Base-by-base conservation (phyloP, 768 basidiomycete species). In the Lentinus brumalis region DNA sequence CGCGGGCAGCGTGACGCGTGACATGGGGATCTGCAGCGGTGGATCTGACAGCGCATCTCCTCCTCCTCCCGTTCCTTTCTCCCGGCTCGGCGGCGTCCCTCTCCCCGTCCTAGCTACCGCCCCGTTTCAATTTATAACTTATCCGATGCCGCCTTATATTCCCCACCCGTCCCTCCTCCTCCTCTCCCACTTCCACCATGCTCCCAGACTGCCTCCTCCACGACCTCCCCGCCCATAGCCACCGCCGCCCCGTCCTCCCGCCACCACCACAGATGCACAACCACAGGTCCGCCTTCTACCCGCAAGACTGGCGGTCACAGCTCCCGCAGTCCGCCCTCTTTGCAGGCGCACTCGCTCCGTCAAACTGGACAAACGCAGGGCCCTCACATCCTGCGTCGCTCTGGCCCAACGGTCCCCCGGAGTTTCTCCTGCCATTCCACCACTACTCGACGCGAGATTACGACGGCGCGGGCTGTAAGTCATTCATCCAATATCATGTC, bases 381-480 rank as follows among this genome's bases (percentile, higher is more conserved):
- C 57, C 61, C 32, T 61, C 61, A 18, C 52, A 26, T 35, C 56
- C 51, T 56, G 50, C 60, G 55, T 58, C 63, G 4, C 55, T 59
- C 59, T 64, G 63, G 61, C 56, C 54, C 4, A 49, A 61, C 2
- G 55, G 59, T 44, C 64, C 62, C 16, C 63, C 58, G 12, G 59
- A 67, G 31, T 63, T 62, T 16, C 59, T 63, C 14, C 58, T 65
- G 9, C 64, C 61, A 31, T 65, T 53, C 57, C 67, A 64, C 57
- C 63, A 57, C 52, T 63, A 35, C 67, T 68, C 58, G 64, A 65
- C 45, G 12, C 52, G 56, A 46, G 55, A 55, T 7, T 60, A 53
- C 56, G 53, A 56, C 10, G 49, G 21, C 39, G 29, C 66, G 38
- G 70, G 69, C 59, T 69, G 74, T 77, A 57, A 60, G 71, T 65